Conservation (phyloP, 1,284 basidiomycete genomes). For the Chalciporus sp. region DNA sequence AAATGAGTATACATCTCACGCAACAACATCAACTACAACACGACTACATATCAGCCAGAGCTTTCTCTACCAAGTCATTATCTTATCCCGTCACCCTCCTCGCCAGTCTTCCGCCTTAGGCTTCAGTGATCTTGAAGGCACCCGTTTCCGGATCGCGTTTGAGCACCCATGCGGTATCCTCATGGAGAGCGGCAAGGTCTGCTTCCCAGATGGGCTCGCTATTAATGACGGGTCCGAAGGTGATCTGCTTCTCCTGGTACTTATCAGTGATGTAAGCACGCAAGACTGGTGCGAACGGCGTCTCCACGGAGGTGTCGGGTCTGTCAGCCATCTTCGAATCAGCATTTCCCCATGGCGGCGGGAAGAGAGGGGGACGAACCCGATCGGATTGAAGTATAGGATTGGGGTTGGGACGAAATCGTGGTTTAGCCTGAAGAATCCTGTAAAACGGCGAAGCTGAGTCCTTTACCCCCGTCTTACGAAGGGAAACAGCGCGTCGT, state of each 20-base stretch:
- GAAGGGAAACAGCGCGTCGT: no score
- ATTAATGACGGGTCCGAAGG: neutral
- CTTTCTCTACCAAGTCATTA: no score
- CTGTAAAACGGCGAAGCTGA: neutral
- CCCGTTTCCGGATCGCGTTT: neutral
- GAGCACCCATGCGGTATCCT: neutral
- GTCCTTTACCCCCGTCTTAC: no score
- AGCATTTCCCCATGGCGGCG: neutral
- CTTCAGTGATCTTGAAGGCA: neutral
- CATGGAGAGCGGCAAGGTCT: neutral
- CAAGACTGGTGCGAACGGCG: neutral
- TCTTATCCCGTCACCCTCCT: no score
- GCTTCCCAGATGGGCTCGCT: neutral
- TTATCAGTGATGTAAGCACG: neutral
- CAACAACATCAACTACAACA: no score
- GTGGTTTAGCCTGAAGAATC: neutral
- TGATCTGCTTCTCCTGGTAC: neutral
- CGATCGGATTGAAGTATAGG: neutral
- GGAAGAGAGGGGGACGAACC: neutral
- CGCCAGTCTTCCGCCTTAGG: neutral
- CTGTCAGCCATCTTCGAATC: neutral
- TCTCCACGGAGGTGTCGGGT: neutral
- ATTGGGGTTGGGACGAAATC: neutral
- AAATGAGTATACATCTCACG: no score
- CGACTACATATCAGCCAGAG: no score